Evolutionary conservation across 345 rosid genomes (phyloP).

Genomic region (Rubroshorea leprosula): DNA sequence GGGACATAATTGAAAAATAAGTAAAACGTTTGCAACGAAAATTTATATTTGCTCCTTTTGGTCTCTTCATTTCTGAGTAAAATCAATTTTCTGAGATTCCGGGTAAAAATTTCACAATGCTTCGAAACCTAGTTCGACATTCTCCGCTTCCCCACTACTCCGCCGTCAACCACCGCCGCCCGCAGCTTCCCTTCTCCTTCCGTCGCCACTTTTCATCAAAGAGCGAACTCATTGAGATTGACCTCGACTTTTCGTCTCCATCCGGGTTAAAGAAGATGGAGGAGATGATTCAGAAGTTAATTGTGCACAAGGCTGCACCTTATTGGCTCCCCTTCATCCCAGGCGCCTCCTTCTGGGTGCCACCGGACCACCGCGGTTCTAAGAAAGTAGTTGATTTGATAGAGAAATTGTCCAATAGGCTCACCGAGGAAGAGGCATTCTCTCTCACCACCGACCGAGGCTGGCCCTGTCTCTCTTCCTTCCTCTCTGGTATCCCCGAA

Average conservation of each 20-base stretch:
- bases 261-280: conserved; percentile 28
- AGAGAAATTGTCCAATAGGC: conserved; percentile 16
- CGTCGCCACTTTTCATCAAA: conserved; percentile 11
- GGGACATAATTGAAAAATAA: too few species aligned
- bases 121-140: neutral
- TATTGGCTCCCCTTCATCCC: conserved; percentile 52
- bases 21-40: too few species aligned
- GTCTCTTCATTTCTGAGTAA: too few species aligned
- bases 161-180: neutral
- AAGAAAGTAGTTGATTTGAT: conserved; percentile 19
- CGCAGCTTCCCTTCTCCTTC: neutral
- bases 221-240: conserved; percentile 27
- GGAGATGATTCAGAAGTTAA: conserved; percentile 28
- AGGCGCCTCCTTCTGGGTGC: conserved; percentile 49
- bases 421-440: conserved; percentile 25
- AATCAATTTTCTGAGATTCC: too few species aligned
- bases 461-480: conserved; percentile 34
- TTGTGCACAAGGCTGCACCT: conserved; percentile 36
- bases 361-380: conserved; percentile 16
- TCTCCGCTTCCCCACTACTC: neutral
- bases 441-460: conserved; percentile 30
- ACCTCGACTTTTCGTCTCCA: conserved; percentile 25
- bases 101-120: neutral
- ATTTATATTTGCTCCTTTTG: too few species aligned
- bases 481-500: conserved; percentile 20